Percentiles rank a stretch among this genome's conserved stretches.
Conservation (phyloP, 306 rosid species). For the Quercus ilex region DNA sequence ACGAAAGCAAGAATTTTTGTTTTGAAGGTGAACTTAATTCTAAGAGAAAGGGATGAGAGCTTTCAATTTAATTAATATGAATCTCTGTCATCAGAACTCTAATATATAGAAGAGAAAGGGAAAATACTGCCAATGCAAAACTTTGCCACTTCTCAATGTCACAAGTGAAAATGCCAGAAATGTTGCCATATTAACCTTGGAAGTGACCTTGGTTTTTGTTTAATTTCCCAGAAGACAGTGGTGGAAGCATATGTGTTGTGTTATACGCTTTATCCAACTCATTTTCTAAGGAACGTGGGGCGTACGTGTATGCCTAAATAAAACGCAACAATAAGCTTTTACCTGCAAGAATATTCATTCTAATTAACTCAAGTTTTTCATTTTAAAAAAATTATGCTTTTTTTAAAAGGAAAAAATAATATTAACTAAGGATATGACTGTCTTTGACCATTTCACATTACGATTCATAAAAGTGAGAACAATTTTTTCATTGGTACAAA, state of each 20-base stretch:
- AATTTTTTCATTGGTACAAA: too few species aligned
- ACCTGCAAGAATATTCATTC: slow-evolving; percentile 30
- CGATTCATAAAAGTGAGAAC: too few species aligned
- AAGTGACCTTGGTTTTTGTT: neutral
- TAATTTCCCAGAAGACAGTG: neutral
- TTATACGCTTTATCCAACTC: neutral
- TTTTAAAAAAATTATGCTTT: too few species aligned
- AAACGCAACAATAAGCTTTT: neutral
- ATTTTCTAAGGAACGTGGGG: neutral
- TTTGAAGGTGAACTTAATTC: slow-evolving; percentile 4
- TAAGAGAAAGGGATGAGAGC: neutral
- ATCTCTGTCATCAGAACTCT: too few species aligned
- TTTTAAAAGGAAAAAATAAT: too few species aligned
- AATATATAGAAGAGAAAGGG: neutral
- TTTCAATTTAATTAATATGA: neutral
- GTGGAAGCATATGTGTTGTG: neutral
- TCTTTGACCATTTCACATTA: too few species aligned
- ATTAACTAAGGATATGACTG: too few species aligned
- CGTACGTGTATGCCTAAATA: slow-evolving; percentile 4
- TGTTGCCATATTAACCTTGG: neutral
- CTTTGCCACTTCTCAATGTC: neutral
- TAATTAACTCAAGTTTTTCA: neutral
- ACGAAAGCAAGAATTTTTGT: slow-evolving; percentile 30
- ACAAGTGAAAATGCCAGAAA: too few species aligned
- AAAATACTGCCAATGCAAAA: neutral